A percentile compares a stretch with the other conserved stretches of the same genome.
Evolutionary conservation across 768 basidiomycete species (phyloP).

Genomic region (Pisolithus microcarpus): DNA sequence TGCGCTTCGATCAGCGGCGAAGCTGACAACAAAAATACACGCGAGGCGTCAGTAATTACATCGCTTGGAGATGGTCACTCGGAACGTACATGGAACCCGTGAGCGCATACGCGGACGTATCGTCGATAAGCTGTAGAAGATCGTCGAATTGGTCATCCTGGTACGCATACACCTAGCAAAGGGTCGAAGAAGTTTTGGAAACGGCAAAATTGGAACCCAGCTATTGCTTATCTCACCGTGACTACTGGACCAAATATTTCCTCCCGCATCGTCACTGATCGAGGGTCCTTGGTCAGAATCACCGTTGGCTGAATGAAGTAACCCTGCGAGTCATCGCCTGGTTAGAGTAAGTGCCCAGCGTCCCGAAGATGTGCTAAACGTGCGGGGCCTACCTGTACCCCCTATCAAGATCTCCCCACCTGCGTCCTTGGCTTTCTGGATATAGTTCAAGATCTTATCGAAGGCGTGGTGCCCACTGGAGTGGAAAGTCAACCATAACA

Average conservation of each 20-base stretch:
- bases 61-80: neutral
- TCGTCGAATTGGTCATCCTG: constrained; percentile 82
- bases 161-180: constrained; percentile 72
- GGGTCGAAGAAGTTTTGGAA: neutral
- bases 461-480: constrained; percentile 76
- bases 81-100: constrained; percentile 85
- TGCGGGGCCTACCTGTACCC: constrained; percentile 52
- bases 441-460: constrained; percentile 77
- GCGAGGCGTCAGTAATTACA: constrained; percentile 7
- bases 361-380: neutral
- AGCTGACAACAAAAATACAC: constrained; percentile 39
- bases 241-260: constrained; percentile 98
- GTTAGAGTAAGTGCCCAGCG: neutral
- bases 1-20: constrained; percentile 73
- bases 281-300: constrained; percentile 87
- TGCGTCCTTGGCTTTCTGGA: constrained; percentile 77
- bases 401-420: constrained; percentile 90
- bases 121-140: constrained; percentile 81
- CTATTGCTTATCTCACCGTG: constrained; percentile 46
- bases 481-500: neutral
- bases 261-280: constrained; percentile 81
- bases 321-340: constrained; percentile 84
- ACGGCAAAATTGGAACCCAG: neutral
- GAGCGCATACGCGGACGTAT: constrained; percentile 79
- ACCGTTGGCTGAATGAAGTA: constrained; percentile 94